Base-by-base conservation (phyloP, 1,139 yeast genomes). In the Yamadazyma spencermartinsiae region DNA sequence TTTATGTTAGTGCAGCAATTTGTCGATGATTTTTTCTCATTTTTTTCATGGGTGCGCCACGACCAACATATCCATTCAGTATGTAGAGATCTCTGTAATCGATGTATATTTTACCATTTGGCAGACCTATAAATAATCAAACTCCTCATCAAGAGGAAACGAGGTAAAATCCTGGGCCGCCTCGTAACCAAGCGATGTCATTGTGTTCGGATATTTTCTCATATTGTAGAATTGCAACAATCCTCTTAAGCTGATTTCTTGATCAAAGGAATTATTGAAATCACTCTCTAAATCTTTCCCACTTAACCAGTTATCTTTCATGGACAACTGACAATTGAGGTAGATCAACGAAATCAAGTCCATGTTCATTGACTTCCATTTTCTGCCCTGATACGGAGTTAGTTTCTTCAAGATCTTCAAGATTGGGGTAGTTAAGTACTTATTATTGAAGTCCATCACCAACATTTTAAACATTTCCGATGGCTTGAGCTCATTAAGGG, bases 311-410 rank as follows among this genome's bases (percentile, higher is more conserved):
- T 82, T 84, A 54, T 90, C 98, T 43, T 82, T 76, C 37, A 92
- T 63, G 13, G 81, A 78, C 23, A 90, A 66, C 46, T 80, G 76
- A 51, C 89, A 77, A 52, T 87, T 82, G 34, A 92, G 63, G 54
- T 86, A 92, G 1, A 92, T 89, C 44, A 86, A 82, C 0, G 97
- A 88, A 6, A 94, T 87, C 40, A 92, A 67, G 50, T 89, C 96
- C 98, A 94, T 92, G 56, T 92, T 94, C 47, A 81, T 77, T 11
- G 89, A 79, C 51, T 89, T 83, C 99, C 99, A 92, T 59, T 90
- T 89, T 43, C 95, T 79, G 14, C 97, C 97, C 50, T 87, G 90
- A 59, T 84, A 88, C 0, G 98, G 97, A 0, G 90, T 82, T 36
- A 89, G 73, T 45, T 87, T 83, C 57, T 87, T 89, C 44, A 90